These are phyloP conservation scores for Mucor mucedo DNA, from an alignment of 371 early-diverging fungal genomes.

Conservation along the genomic window DNA sequence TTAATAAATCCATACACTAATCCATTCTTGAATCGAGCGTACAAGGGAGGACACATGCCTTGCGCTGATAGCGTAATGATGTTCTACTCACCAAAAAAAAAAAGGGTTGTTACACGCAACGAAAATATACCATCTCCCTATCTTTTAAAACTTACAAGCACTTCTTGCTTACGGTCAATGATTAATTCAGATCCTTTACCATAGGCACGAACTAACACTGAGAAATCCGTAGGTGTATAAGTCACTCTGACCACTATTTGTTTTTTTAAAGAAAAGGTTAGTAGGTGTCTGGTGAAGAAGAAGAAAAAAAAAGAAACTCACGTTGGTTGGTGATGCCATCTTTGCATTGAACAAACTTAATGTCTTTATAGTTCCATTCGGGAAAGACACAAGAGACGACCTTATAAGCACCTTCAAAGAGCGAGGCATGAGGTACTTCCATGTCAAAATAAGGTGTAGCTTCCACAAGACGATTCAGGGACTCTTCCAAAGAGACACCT, in stretches of 20 bases:
- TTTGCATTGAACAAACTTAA: constrained; percentile 77
- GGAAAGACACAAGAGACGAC: constrained; percentile 73
- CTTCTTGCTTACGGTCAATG: constrained; percentile 90
- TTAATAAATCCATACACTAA: constrained; percentile 89
- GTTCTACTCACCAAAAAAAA: constrained; percentile 56
- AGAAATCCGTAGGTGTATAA: constrained; percentile 61
- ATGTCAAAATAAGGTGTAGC: constrained; percentile 60
- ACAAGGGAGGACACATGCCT: constrained; percentile 80
- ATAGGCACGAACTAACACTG: constrained; percentile 87
- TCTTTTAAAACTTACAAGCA: constrained; percentile 66
- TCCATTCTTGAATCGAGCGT: constrained; percentile 88
- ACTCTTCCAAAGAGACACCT: constrained; percentile 14
- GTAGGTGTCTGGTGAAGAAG: not conserved
- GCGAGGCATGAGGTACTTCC: constrained; percentile 55
- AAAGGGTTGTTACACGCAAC: constrained; percentile 11
- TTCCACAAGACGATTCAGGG: constrained; percentile 41
- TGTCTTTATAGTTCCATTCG: constrained; percentile 69
- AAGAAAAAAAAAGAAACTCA: constrained; percentile 40
- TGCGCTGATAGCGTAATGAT: constrained; percentile 75
- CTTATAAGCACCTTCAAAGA: constrained; percentile 70
- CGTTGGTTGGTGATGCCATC: constrained; percentile 94
- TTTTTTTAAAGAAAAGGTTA: no score
- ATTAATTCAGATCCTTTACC: constrained; percentile 86
- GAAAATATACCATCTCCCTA: not conserved
- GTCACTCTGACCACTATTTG: constrained; percentile 81